A percentile compares a stretch with the other conserved stretches of the same genome.
Conservation (phyloP, 768 basidiomycete genomes). For the Boletus subparvulus region DNA sequence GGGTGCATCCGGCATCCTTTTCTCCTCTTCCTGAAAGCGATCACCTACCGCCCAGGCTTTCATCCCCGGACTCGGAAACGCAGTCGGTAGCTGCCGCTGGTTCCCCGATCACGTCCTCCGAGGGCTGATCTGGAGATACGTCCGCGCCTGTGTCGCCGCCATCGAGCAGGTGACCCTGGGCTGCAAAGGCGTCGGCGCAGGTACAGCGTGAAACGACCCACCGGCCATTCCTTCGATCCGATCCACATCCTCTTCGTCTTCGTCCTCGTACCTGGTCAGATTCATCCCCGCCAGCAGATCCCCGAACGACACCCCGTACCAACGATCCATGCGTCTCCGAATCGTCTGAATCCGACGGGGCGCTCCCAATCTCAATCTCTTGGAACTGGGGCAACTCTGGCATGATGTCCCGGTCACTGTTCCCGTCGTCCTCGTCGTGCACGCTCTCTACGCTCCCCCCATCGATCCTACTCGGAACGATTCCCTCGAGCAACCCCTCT, state of each 20-base stretch:
- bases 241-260: slow-evolving; percentile 6
- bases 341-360: slow-evolving; percentile 31
- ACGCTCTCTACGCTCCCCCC: neutral
- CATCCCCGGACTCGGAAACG: slow-evolving; percentile 18
- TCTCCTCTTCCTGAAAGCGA: slow-evolving; percentile 6
- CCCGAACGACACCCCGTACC: neutral
- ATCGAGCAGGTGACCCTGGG: slow-evolving; percentile 12
- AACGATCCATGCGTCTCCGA: slow-evolving; percentile 26
- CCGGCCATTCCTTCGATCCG: slow-evolving; percentile 18
- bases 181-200: neutral
- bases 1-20: slow-evolving; percentile 3
- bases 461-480: neutral
- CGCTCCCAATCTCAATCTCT: slow-evolving; percentile 2
- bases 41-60: slow-evolving; percentile 13
- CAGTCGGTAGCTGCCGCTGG: neutral
- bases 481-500: slow-evolving; percentile 21
- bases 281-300: neutral
- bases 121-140: neutral
- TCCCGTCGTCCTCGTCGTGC: neutral
- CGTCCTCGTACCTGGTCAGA: neutral
- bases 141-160: neutral
- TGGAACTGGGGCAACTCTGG: slow-evolving; percentile 9
- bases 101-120: slow-evolving; percentile 7
- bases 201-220: neutral
- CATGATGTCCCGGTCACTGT: neutral